Evolutionary conservation across 345 rosid genomes (phyloP).

Genomic region (Citrus mangshanensis): DNA sequence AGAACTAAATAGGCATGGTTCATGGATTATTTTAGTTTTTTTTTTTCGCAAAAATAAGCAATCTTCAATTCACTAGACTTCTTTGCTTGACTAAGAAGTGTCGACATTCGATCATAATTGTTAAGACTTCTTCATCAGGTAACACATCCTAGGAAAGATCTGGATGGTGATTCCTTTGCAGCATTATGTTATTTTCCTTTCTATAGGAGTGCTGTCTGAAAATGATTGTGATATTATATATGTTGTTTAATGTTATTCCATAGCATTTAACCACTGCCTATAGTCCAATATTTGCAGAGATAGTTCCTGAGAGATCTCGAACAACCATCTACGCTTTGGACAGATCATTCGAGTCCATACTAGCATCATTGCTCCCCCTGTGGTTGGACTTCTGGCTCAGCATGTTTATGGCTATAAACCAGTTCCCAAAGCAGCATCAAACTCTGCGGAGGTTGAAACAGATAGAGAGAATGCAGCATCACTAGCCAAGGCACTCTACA

Average conservation of each 20-base stretch:
- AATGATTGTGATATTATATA: not conserved
- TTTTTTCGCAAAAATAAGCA: not conserved
- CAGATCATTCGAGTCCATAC: slow-evolving; percentile 63
- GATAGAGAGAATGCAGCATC: slow-evolving; percentile 75
- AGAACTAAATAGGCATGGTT: not conserved
- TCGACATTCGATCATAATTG: not conserved
- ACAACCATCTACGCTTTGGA: slow-evolving; percentile 82
- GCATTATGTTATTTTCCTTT: too few relatives aligned
- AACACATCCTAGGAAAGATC: not conserved
- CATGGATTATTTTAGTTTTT: not conserved
- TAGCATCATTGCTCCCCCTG: slow-evolving; percentile 84
- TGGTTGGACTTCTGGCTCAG: slow-evolving; percentile 79
- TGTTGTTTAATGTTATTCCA: not conserved
- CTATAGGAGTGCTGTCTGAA: too few relatives aligned
- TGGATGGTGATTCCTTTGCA: too few relatives aligned
- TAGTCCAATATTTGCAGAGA: slow-evolving; percentile 93
- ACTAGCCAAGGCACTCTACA: slow-evolving; percentile 71
- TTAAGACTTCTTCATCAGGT: too few relatives aligned
- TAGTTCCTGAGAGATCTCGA: slow-evolving; percentile 80
- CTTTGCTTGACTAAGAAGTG: not conserved
- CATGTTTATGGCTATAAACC: slow-evolving; percentile 77
- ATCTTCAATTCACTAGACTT: not conserved
- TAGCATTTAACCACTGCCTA: slow-evolving; percentile 9
- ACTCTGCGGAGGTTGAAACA: slow-evolving; percentile 38
- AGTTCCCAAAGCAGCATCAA: slow-evolving; percentile 40